Evolutionary conservation across 2,329 filamentous ascomycete genomes (phyloP), one percentile per base, ranked within the genome.

Genomic region (Colletotrichum tofieldiae): DNA sequence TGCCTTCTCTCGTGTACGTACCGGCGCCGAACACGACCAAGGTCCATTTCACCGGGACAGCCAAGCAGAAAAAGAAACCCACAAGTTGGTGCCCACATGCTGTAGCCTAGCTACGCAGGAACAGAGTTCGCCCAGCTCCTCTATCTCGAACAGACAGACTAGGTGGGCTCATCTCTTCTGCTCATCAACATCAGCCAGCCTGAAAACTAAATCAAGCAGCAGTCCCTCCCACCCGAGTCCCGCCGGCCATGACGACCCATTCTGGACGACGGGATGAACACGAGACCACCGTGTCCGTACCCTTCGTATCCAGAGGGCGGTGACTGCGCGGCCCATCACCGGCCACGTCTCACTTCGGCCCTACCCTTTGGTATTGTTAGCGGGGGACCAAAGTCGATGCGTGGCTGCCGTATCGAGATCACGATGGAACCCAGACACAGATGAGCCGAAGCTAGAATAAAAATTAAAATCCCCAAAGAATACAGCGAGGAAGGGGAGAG

Each of bases 131-230:
- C n/a, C 39, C 39, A 60, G 37, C 23, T 45, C 39, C 56, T 60
- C 18, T 32, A 60, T 26, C 26, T 60, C 39, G 39, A 60, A 60
- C 56, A 60, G 41, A 60, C 56, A 60, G 41, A 59, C 23, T 29
- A 1, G 39, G 23, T 5, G 7, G 2, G 14, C 11, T 41, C 39
- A 45, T 7, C 43, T n/a, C 43, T 7, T 45, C 43, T 29, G 26
- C 49, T 49, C 23, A 32, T 32, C 26, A 52, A n/a, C 6, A 32
- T 16, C 26, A n/a, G 20, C 43, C 18, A 45, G 43, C 43, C 14
- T 52, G 12, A 52, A 7, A 52, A 18, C 23, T 11, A 32, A 5
- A 16, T 8, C 14, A 16, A 16, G 6, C 6, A 29, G 23, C 12
- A 29, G 26, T 14, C 11, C 43, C 16, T 8, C 45, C 45, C 43